Evolutionary conservation across 2,329 filamentous ascomycete species (phyloP), one percentile per base, ranked within the genome.

Genomic region (Pyricularia sp.): DNA sequence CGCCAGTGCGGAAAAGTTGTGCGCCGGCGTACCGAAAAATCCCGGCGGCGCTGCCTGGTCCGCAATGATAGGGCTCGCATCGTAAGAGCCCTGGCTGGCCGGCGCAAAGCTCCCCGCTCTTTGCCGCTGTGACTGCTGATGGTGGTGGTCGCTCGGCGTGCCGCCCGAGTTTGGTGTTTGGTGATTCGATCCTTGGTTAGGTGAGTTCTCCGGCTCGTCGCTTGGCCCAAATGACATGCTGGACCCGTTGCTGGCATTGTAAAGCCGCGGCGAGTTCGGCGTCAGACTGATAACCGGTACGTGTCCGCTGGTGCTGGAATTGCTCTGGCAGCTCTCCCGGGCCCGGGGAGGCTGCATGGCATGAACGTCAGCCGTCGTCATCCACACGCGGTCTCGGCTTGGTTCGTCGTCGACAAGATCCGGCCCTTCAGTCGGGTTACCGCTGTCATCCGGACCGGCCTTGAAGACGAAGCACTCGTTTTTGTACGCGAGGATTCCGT

Each of bases 121-220:
- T 28, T 79, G 75, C n/a, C 85, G 83, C 1, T 83, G 84, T 1
- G 79, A 76, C 7, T 63, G 59, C 59, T 63, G 25, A 26, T 63
- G 59, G 12, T 28, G 59, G 0, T 26, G 59, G 10, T 63, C 59
- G 59, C 59, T 63, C 26, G 59, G 25, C 10, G 59, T 28, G 59
- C 78, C 79, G 73, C 84, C 87, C 4, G 87, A 89, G 72, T 85
- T 88, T 3, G 87, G 87, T 12, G 87, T 89, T 26, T 82, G 85
- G n/a, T 84, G 79, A 70, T 81, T 85, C 2, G 86, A 87, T 65
- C 78, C 78, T 7, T 79, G 80, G 26, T 79, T 80, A 23, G 85
- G 84, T 2, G 84, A 81, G 0, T 85, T 86, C 3, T 77, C 79
- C 0, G 82, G 83, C 69, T 82, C 74, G 61, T 84, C 83, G 67